Base-by-base conservation (phyloP, 371 early-diverging fungal species). In the Conidiobolus incongruus region DNA sequence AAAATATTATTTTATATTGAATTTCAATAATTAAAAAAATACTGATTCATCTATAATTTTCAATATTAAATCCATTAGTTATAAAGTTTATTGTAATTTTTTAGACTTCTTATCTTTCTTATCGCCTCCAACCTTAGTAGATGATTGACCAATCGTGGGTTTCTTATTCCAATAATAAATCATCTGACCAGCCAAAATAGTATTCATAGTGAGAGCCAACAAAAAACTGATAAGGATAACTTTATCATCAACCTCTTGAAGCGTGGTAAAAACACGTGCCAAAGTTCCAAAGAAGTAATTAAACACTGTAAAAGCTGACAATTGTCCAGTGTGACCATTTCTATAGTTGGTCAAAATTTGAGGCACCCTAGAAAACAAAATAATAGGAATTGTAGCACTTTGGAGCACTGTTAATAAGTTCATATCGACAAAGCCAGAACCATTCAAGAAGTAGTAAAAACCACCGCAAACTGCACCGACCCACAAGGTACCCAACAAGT, bases 241-340 rank as follows among this genome's bases (percentile, higher is more conserved):
- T 19, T 33, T 47, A 52, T 91, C 90, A 38, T 83, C 68, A 7
- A 90, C 69, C 60, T 92, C 92, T 32, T 78, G 72, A 53, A 83
- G 46, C 3, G 93, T 91, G 4, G 95, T 95, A 51, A 79, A 87
- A 4, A 91, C 66, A 41, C 95, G 70, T 3, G 93, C 93, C 3
- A 72, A 59, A 1, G 77, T 68, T 21, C 95, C 95, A 2, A 71
- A 57, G 52, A 82, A 81, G 52, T 77, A 81, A 56, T 81, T 75
- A 48, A 83, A 67, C 12, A 82, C 70, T 0, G 95, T 77, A 55
- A 92, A 77, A 4, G 81, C 74, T 15, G 87, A 81, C 11, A 95
- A 61, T 52, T 84, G 83, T n/a, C 95, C 95, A 6, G 93, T 91
- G 38, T 68, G 70, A 21, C 69, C 62, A 46, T 77, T 75, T 30